These are phyloP conservation scores for Viola odorata DNA, from an alignment of 345 rosid genomes.

Conservation along the genomic window DNA sequence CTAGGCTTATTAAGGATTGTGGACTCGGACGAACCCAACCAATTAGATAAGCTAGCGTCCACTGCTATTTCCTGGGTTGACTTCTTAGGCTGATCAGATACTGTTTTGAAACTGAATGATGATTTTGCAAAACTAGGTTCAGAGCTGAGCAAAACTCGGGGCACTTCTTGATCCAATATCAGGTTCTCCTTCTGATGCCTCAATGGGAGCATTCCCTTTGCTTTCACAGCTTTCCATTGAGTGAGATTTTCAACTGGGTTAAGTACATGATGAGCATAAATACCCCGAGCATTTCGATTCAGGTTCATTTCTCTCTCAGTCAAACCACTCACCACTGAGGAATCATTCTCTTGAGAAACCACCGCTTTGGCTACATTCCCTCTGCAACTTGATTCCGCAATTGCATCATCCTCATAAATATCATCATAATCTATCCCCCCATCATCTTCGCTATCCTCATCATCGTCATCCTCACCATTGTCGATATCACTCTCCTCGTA, in stretches of 20 bases:
- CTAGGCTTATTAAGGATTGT: constrained; percentile 39
- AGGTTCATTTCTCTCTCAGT: constrained; percentile 24
- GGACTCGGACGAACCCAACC: constrained; percentile 65
- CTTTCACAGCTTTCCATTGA: constrained; percentile 84
- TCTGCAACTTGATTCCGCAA: constrained; percentile 2
- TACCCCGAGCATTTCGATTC: constrained; percentile 36
- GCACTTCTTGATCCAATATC: constrained; percentile 17
- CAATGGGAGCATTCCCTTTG: constrained; percentile 39
- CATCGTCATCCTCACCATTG: constrained; percentile 3
- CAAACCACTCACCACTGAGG: background rate
- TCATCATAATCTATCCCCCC: constrained; percentile 13
- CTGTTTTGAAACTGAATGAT: constrained; percentile 38
- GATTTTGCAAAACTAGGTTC: constrained; percentile 32
- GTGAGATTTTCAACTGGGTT: constrained; percentile 88
- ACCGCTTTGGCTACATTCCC: background rate
- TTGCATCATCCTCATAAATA: constrained; percentile 4
- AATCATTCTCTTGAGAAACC: constrained; percentile 9
- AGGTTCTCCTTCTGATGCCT: constrained; percentile 68
- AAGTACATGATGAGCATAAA: constrained; percentile 56
- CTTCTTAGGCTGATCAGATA: constrained; percentile 36
- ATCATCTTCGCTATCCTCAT: constrained; percentile 9
- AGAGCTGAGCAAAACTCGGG: constrained; percentile 10
- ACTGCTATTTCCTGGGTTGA: constrained; percentile 43
- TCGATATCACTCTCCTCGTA: constrained; percentile 21
- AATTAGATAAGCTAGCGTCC: constrained; percentile 90